phyloP scores from a whole-genome alignment of 2,329 filamentous ascomycete genomes.

The Fusarium burgessii region DNA sequence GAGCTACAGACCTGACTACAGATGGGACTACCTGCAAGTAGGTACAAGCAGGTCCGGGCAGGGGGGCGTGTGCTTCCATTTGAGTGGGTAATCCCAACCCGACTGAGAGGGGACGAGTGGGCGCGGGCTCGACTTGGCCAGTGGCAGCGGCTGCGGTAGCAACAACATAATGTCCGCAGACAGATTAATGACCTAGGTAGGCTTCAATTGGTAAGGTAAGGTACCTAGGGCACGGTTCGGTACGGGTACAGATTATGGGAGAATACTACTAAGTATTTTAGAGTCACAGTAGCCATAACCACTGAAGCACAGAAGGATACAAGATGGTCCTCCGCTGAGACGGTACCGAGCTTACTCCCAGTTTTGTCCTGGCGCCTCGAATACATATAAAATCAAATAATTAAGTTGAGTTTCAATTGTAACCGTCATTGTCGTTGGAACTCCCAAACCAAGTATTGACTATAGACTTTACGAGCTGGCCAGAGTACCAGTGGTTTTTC shows the following conservation, averaged over 20 bases:
- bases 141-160: slow-evolving; percentile 22
- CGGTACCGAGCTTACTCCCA: background rate
- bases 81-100: slow-evolving; percentile 33
- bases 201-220: background rate
- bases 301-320: background rate
- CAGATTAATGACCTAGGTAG: slow-evolving; percentile 15
- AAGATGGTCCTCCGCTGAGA: background rate
- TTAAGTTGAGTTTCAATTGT: background rate
- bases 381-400: background rate
- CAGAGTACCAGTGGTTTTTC: background rate
- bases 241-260: background rate
- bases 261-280: background rate
- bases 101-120: slow-evolving; percentile 29
- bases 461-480: background rate
- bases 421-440: background rate
- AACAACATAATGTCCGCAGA: slow-evolving; percentile 9
- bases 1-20: slow-evolving; percentile 45
- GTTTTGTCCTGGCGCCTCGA: background rate
- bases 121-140: slow-evolving; percentile 37
- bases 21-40: slow-evolving; percentile 1
- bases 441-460: background rate
- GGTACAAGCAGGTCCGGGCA: slow-evolving; percentile 1
- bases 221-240: background rate
- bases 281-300: background rate
- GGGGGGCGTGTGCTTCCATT: slow-evolving; percentile 43